A percentile compares a stretch with the other conserved stretches of the same genome.
These are phyloP conservation scores for Hypericum perforatum DNA, from an alignment of 345 rosid genomes.

Conservation along the genomic window DNA sequence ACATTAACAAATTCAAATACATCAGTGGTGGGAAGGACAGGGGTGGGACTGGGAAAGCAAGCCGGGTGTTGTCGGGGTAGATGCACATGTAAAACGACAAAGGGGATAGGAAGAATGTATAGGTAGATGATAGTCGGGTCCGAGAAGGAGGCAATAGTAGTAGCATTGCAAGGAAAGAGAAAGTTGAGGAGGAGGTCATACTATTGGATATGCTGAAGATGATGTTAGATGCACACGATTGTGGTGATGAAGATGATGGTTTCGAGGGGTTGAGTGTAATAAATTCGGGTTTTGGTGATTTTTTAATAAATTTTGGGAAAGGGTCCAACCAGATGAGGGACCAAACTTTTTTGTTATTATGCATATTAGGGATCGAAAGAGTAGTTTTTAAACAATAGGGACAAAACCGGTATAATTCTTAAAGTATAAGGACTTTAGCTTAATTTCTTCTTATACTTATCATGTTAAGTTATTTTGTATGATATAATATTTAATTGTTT, in stretches of 20 bases:
- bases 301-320: too few relatives aligned
- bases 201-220: slow-evolving; percentile 21
- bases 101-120: background rate
- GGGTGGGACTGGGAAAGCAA: slow-evolving; percentile 8
- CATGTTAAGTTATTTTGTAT: too few relatives aligned
- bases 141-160: background rate
- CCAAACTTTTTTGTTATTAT: too few relatives aligned
- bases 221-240: slow-evolving; percentile 10
- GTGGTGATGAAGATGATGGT: background rate
- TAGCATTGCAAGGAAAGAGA: too few relatives aligned
- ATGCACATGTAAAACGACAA: slow-evolving; percentile 1
- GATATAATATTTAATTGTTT: too few relatives aligned
- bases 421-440: too few relatives aligned
- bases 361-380: too few relatives aligned
- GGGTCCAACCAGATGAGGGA: too few relatives aligned
- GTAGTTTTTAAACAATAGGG: too few relatives aligned
- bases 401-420: too few relatives aligned
- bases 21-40: slow-evolving; percentile 2
- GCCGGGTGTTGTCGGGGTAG: slow-evolving; percentile 21
- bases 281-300: too few relatives aligned
- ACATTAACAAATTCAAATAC: slow-evolving; percentile 19
- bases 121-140: background rate
- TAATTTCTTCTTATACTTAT: too few relatives aligned
- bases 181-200: slow-evolving; percentile 1
- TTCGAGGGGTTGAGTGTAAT: background rate